A percentile compares a stretch with the other conserved stretches of the same genome.
These are phyloP conservation scores for Eutypella sp. DNA, from an alignment of 2,329 filamentous ascomycete species.

Conservation along the genomic window DNA sequence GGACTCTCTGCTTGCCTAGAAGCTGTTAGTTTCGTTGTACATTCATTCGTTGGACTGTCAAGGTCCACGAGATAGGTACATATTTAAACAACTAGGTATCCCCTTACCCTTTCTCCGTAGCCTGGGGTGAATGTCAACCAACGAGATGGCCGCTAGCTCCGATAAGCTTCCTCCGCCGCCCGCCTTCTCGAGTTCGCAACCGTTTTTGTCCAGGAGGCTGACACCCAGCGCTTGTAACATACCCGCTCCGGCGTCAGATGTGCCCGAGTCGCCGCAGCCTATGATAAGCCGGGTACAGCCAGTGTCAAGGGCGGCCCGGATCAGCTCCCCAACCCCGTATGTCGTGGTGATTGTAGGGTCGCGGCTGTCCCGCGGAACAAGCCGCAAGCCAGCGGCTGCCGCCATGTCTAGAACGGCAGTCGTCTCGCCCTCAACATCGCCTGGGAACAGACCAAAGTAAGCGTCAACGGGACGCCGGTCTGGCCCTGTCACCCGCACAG, in stretches of 20 bases:
- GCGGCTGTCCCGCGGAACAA: conserved; percentile 39
- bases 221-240: conserved; percentile 50
- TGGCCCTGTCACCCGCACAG: conserved; percentile 38
- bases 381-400: conserved; percentile 44
- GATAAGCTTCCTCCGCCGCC: conserved; percentile 36
- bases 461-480: conserved; percentile 36
- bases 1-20: conserved; percentile 11
- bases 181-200: conserved; percentile 31
- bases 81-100: not conserved
- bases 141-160: conserved; percentile 33
- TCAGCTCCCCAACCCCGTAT: conserved; percentile 46
- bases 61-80: not conserved
- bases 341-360: conserved; percentile 46
- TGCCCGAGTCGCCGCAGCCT: conserved; percentile 50
- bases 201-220: conserved; percentile 34
- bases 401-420: conserved; percentile 50
- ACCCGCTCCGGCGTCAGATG: conserved; percentile 47
- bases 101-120: conserved; percentile 17
- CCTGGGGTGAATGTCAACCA: conserved; percentile 33
- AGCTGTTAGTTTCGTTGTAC: not conserved
- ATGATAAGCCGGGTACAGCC: conserved; percentile 42
- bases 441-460: conserved; percentile 41
- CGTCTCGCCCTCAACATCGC: conserved; percentile 8
- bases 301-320: conserved; percentile 39
- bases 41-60: too few species aligned